These are phyloP conservation scores for Anisogramma anomala DNA, from an alignment of 2,329 filamentous ascomycete species.

Conservation along the genomic window DNA sequence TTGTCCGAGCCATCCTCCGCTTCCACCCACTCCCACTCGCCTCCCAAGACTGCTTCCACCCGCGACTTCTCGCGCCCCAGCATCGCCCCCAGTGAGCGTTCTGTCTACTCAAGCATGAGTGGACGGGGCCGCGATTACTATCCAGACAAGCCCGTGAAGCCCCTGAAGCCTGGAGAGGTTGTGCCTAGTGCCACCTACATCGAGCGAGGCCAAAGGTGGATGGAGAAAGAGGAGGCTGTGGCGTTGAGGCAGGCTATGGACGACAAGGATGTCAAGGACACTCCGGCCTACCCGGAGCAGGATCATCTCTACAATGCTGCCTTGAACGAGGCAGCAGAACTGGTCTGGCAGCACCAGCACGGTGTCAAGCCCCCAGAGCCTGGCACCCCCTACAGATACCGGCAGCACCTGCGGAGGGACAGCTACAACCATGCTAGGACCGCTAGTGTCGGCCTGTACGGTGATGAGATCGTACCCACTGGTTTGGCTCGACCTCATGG, in stretches of 20 bases:
- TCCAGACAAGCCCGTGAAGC: constrained; percentile 29
- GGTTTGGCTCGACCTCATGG: constrained; percentile 33
- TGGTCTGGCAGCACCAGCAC: constrained; percentile 67
- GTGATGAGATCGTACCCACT: constrained; percentile 33
- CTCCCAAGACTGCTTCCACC: constrained; percentile 12
- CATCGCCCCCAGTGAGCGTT: constrained; percentile 34
- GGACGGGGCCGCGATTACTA: constrained; percentile 41
- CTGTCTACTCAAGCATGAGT: constrained; percentile 38
- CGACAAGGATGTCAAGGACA: constrained; percentile 50
- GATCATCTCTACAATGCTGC: constrained; percentile 56
- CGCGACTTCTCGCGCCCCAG: constrained; percentile 27
- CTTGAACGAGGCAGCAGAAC: constrained; percentile 64
- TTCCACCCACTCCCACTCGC: constrained; percentile 10
- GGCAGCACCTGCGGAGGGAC: constrained; percentile 55
- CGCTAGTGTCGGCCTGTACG: constrained; percentile 43
- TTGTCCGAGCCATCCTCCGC: constrained; percentile 18
- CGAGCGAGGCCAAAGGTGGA: constrained; percentile 63
- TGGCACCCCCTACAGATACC: constrained; percentile 55
- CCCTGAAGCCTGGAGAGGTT: constrained; percentile 47
- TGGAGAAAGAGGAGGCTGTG: constrained; percentile 67
- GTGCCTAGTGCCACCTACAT: constrained; percentile 59
- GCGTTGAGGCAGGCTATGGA: constrained; percentile 62
- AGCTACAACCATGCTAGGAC: constrained; percentile 59
- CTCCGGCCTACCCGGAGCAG: constrained; percentile 41
- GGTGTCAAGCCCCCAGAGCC: constrained; percentile 43